Base-by-base conservation (phyloP, 2,329 filamentous ascomycete genomes). In the Venturia effusa region DNA sequence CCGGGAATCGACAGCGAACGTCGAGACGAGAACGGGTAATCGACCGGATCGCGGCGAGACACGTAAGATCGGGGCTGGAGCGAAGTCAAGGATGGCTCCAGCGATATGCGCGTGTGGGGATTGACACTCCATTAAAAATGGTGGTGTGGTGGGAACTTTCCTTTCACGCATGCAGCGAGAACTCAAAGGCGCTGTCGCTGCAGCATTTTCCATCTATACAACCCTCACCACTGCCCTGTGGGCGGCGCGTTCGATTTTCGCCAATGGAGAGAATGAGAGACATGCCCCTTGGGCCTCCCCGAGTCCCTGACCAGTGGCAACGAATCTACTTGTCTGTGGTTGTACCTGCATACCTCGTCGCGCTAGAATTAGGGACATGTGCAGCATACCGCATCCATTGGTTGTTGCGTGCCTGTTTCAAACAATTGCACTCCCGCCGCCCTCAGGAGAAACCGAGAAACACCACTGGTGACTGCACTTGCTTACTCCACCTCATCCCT, bases 241-340 rank as follows among this genome's bases (percentile, higher is more conserved):
- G 30, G 13, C 24, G 27, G 51, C 30, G 45, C 45, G 15, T 55
- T 34, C 51, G 4, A 15, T 15, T n/a, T 8, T 54, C 15, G 24
- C 48, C 48, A 32, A 54, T 54, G 48, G 48, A 55, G n/a, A n/a
- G n/a, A n/a, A n/a, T n/a, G n/a, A n/a, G n/a, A n/a, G 45, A 51
- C 8, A 51, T 30, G 13, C 45, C 45, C 45, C 45, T 48, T n/a
- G 43, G n/a, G n/a, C n/a, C n/a, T n/a, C n/a, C 43, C 34, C 34
- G 5, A 11, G 34, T 24, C 43, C 17, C 17, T 45, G 17, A 4
- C 41, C 41, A n/a, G 19, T n/a, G 43, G n/a, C 43, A n/a, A n/a
- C 19, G 4, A 6, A 5, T 45, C 4, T 11, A 17, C 39, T 41
- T 7, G 10, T n/a, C 40, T 45, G 19, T n/a, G 43, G 43, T 45